These are phyloP conservation scores for Aspergillus affinis DNA, from an alignment of 495 filamentous ascomycete genomes.

Conservation along the genomic window DNA sequence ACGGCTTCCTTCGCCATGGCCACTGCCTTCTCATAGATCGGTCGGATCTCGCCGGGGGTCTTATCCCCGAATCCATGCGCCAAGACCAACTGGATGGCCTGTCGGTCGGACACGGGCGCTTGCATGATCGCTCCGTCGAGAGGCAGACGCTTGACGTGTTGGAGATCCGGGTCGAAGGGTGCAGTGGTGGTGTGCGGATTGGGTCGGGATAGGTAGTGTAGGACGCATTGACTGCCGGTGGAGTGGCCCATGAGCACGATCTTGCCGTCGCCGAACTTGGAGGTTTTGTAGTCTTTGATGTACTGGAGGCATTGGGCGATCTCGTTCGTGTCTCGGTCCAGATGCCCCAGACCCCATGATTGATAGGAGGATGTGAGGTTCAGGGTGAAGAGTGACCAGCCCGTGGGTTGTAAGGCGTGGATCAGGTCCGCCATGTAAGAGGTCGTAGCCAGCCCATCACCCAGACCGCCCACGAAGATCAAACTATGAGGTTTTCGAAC, in stretches of 20 bases:
- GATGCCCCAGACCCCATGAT: constrained; percentile 68
- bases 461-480: constrained; percentile 79
- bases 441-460: constrained; percentile 72
- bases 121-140: constrained; percentile 85
- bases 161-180: constrained; percentile 30
- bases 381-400: constrained; percentile 62
- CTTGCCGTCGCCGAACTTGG: constrained; percentile 46
- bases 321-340: constrained; percentile 73
- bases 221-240: constrained; percentile 79
- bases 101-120: constrained; percentile 75
- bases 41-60: constrained; percentile 26
- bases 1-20: constrained; percentile 25
- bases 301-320: constrained; percentile 69
- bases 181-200: constrained; percentile 34
- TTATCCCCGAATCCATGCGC: constrained; percentile 32
- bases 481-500: constrained; percentile 59
- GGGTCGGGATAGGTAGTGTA: constrained; percentile 62
- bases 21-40: constrained; percentile 32
- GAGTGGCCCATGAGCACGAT: constrained; percentile 84
- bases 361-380: constrained; percentile 64
- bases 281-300: constrained; percentile 50
- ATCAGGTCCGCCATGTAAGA: constrained; percentile 58
- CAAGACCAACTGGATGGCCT: constrained; percentile 54
- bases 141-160: constrained; percentile 28
- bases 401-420: constrained; percentile 51